Evolutionary conservation across 1,284 basidiomycete species (phyloP).

Genomic region (Lentinula novae-zelandiae): DNA sequence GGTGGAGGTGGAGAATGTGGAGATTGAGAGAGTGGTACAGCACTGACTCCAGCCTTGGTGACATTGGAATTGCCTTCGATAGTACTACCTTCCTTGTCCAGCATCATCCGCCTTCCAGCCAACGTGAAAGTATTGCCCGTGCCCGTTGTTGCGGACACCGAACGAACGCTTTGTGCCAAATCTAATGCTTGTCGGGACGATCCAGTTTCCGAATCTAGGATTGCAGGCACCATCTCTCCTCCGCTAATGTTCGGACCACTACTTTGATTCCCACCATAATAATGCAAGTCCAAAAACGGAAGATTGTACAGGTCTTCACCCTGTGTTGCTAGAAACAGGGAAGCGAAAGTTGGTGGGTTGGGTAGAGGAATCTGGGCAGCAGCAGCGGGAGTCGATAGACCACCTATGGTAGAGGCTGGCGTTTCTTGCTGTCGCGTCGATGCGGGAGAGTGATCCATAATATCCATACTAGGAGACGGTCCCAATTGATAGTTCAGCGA

Average conservation of each 20-base stretch:
- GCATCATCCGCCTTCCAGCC: conserved; percentile 13
- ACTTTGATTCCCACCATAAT: conserved; percentile 39
- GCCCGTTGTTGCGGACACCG: conserved; percentile 26
- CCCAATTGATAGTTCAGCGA: background rate
- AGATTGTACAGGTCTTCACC: conserved; percentile 38
- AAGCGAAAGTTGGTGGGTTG: conserved; percentile 14
- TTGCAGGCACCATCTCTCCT: conserved; percentile 20
- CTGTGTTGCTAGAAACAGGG: conserved; percentile 13
- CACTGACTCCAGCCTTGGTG: background rate
- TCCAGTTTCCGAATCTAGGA: conserved; percentile 13
- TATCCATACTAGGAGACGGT: background rate
- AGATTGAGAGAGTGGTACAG: background rate
- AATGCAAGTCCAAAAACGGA: conserved; percentile 73
- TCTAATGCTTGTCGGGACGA: conserved; percentile 48
- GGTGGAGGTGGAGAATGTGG: background rate
- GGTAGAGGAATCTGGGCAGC: conserved; percentile 9
- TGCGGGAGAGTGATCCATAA: background rate
- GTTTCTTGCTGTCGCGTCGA: background rate
- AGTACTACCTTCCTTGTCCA: background rate
- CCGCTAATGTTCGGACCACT: conserved; percentile 11
- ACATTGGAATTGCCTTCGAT: background rate
- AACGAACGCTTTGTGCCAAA: conserved; percentile 44
- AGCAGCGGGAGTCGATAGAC: background rate
- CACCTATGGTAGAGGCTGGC: background rate
- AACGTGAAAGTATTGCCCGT: conserved; percentile 12